phyloP scores from a whole-genome alignment of 73 alveolate genomes.

The Durusdinium trenchii region DNA sequence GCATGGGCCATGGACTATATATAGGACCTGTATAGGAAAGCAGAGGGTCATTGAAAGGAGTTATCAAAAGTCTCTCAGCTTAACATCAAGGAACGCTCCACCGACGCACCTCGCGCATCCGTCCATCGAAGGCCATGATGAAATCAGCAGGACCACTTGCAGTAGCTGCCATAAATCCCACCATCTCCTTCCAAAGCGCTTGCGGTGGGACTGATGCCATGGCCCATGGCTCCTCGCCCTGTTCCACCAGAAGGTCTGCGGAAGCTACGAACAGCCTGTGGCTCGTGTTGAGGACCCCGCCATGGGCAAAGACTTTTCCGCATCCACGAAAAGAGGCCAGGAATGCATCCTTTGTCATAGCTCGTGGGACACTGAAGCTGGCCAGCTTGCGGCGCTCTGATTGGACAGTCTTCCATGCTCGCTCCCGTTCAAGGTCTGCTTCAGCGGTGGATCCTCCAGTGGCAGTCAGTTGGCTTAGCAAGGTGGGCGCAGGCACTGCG shows the following conservation, averaged over 20 bases:
- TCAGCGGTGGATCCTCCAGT: neutral
- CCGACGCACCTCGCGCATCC: slow-evolving; percentile 1
- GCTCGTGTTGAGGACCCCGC: neutral
- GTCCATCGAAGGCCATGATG: slow-evolving; percentile 14
- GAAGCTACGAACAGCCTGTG: neutral
- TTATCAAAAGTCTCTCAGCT: neutral
- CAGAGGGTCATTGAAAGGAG: neutral
- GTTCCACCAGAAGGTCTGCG: neutral
- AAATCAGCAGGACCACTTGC: neutral
- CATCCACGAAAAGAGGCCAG: neutral
- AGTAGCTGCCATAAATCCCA: neutral
- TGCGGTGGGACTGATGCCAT: neutral
- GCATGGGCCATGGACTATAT: neutral
- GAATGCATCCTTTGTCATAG: neutral
- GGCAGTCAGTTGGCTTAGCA: neutral
- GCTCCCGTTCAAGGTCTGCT: neutral
- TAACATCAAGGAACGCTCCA: neutral
- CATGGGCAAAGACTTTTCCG: slow-evolving; percentile 21
- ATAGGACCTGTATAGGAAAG: neutral
- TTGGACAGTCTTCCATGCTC: slow-evolving; percentile 21
- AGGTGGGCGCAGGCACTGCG: neutral
- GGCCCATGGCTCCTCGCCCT: neutral
- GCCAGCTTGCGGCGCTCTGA: neutral
- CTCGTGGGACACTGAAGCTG: neutral
- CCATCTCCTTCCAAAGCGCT: neutral